Evolutionary conservation across 1,284 basidiomycete genomes (phyloP).

Genomic region (Heterobasidion occidentale): DNA sequence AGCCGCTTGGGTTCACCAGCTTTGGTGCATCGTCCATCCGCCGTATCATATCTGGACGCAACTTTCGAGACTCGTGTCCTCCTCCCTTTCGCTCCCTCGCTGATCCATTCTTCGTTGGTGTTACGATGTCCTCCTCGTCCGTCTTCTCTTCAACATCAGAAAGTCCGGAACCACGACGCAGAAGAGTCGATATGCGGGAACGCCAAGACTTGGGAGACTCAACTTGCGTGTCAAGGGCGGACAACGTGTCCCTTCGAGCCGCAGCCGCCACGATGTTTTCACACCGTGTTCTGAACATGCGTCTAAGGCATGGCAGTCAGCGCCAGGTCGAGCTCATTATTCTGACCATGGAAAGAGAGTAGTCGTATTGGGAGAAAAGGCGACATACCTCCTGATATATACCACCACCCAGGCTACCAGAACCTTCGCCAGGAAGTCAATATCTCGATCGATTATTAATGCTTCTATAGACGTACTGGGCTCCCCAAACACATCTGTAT

Average conservation of each 20-base stretch:
- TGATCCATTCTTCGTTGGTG: neutral
- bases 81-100: conserved; percentile 11
- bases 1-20: conserved; percentile 77
- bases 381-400: conserved; percentile 18
- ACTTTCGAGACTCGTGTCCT: conserved; percentile 17
- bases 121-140: conserved; percentile 5
- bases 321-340: neutral
- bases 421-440: conserved; percentile 14
- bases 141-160: neutral
- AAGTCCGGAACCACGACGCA: neutral
- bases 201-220: neutral
- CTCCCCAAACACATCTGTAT: conserved; percentile 67
- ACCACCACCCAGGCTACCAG: conserved; percentile 27
- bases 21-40: conserved; percentile 74
- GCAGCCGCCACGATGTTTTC: conserved; percentile 11
- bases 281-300: conserved; percentile 10
- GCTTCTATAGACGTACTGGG: conserved; percentile 42
- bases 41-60: conserved; percentile 83
- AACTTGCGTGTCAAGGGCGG: neutral
- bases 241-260: conserved; percentile 3
- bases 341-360: no score
- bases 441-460: neutral
- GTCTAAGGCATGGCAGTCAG: conserved; percentile 5
- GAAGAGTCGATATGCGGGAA: neutral
- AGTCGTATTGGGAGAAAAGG: neutral